These are phyloP conservation scores for Ustilago tritici DNA, from an alignment of 1,284 basidiomycete genomes.

Conservation along the genomic window DNA sequence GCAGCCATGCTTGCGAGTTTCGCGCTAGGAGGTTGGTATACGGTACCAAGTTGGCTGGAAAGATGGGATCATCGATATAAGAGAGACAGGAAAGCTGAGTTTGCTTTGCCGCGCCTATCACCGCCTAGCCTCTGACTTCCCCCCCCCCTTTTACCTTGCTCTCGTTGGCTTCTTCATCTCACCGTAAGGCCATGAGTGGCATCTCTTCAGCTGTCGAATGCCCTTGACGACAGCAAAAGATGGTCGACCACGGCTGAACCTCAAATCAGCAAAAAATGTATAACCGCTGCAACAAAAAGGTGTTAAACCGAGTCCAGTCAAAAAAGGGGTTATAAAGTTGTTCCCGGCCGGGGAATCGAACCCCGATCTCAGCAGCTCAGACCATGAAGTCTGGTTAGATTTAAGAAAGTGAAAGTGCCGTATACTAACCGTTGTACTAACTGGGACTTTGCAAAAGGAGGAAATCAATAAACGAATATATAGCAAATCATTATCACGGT, in stretches of 20 bases:
- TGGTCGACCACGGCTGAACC: not conserved
- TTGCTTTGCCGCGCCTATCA: not conserved
- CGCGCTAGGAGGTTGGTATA: not conserved
- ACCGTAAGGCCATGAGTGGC: too few species aligned
- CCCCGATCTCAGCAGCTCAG: conserved; percentile 36
- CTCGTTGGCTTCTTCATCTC: too few species aligned
- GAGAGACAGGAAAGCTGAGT: not conserved
- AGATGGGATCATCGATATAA: not conserved
- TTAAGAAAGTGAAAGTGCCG: conserved; percentile 20
- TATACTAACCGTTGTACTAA: conserved; percentile 30
- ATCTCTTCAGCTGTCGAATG: too few species aligned
- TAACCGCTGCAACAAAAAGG: not conserved
- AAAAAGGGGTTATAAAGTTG: too few species aligned
- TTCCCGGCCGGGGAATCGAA: conserved; percentile 55
- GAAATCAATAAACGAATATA: not conserved
- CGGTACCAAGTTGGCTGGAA: not conserved
- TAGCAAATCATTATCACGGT: fast-evolving
- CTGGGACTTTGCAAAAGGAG: not conserved
- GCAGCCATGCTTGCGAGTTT: conserved; percentile 25
- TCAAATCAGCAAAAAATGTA: not conserved
- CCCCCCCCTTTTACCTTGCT: not conserved
- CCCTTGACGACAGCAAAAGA: not conserved
- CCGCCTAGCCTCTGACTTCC: not conserved
- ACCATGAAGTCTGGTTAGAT: not conserved
- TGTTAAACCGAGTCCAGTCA: conserved; percentile 1